Base-by-base conservation (phyloP, 345 rosid species). In the Eucalyptus polyanthemos region DNA sequence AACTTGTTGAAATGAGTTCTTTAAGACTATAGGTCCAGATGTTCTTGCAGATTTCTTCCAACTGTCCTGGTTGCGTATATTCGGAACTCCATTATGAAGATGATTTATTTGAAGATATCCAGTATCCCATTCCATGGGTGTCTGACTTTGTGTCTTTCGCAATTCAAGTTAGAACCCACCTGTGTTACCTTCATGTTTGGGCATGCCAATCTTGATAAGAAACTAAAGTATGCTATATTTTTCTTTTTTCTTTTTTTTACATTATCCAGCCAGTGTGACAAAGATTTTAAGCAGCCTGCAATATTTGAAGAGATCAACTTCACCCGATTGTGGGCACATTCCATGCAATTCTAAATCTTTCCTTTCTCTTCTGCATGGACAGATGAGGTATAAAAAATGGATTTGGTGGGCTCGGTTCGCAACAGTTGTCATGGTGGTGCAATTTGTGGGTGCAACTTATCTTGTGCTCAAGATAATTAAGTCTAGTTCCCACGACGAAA, bases 331-430 rank as follows among this genome's bases (percentile, higher is more conserved):
- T 40, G 85, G 85, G 47, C 47, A 40, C 47, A 40, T 76, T 40
- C 27, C 47, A 37, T 44, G 21, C 40, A 11, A 25, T 76, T 19
- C 31, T 90, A 54, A 86, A 24, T 69, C 56, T 69, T 87, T 87
- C 42, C 65, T 83, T 86, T 21, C 37, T 45, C 88, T 87, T 80
- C 22, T 53, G 80, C 31, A 49, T 91, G 88, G 65, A 72, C 95
- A 97, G 98, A 88, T 93, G 80, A 95, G 94, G 93, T 97, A 97
- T 92, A 94, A 92, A 93, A 93, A 92, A 40, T 97, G 98, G 99
- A 94, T 95, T 62, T 91, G 98, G 95, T 97, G 99, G 98, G 92
- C 95, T 69, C 93, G 98, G 40, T 93, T 95, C 53, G 93, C 95
- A 9, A 90, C 93, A 90, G 91, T 93, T 90, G 89, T 97, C 87